Percentiles rank a stretch among this genome's conserved stretches.
phyloP scores from a whole-genome alignment of 768 basidiomycete species.

The Hericium rajendrae region DNA sequence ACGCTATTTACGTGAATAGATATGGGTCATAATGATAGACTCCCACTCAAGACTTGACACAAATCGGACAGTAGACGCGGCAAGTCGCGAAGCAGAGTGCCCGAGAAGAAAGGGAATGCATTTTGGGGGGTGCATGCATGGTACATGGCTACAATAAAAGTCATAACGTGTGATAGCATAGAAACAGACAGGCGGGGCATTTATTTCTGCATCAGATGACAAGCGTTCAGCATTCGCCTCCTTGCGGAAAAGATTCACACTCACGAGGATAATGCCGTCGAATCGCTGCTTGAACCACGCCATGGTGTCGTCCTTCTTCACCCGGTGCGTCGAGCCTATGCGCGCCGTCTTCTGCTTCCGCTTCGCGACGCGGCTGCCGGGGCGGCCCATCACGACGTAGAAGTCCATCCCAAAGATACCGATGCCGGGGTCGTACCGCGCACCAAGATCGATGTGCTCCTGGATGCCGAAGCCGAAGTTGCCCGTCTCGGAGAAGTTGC shows the following conservation, averaged over 20 bases:
- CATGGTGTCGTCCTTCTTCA: slow-evolving; percentile 95
- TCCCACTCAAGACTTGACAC: no score
- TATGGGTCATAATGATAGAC: no score
- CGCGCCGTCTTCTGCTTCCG: slow-evolving; percentile 83
- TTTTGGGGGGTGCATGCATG: slow-evolving; percentile 3
- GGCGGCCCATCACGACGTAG: slow-evolving; percentile 94
- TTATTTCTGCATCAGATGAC: slow-evolving; percentile 3
- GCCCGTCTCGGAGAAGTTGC: slow-evolving; percentile 97
- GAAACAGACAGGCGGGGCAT: background rate
- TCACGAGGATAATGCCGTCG: slow-evolving; percentile 91
- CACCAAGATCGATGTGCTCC: slow-evolving; percentile 98
- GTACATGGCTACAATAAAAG: slow-evolving; percentile 4
- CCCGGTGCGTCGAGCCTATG: slow-evolving; percentile 80
- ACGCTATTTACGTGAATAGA: no score
- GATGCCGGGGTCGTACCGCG: slow-evolving; percentile 95
- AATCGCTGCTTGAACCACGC: slow-evolving; percentile 99
- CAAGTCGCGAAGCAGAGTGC: background rate
- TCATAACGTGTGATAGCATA: slow-evolving; percentile 4
- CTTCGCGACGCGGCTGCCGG: slow-evolving; percentile 84
- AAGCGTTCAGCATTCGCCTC: background rate
- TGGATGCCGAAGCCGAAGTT: slow-evolving; percentile 99
- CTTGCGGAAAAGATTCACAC: slow-evolving; percentile 22
- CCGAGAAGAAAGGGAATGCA: background rate
- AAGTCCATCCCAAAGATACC: slow-evolving; percentile 99
- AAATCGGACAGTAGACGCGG: no score